Base-by-base conservation (phyloP, 768 basidiomycete species). In the Epithele typhae region DNA sequence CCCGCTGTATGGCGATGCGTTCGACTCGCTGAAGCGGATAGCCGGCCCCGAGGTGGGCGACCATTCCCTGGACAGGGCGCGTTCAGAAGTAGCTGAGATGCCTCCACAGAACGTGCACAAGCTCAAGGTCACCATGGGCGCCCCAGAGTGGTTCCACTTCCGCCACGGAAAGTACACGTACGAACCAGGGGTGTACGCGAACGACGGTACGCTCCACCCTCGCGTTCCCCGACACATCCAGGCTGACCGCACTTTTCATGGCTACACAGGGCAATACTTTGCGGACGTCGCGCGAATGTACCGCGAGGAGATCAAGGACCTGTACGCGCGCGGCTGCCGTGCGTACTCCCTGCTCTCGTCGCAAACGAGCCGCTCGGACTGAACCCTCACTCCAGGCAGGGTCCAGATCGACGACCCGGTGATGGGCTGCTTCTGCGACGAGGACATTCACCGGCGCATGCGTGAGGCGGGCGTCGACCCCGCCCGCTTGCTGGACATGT, bases 121-220 rank as follows among this genome's bases (percentile, higher is more conserved):
- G 55, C 75, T 87, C 64, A 88, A 90, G 61, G 51, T 87, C 41
- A 87, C 81, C 9, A 68, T 85, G 61, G 81, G 78, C 47, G 76
- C 83, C 0, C 85, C 84, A 3, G 78, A 79, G 19, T 84, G 82
- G 81, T 81, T 77, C 59, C 81, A 83, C 60, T 75, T 82, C 19
- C 77, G 78, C 22, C 81, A 82, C 57, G 83, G 83, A 40, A 71
- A 70, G 8, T 76, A 80, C 49, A 77, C 78, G 4, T 81, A 79
- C 56, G 76, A 77, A 53, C 65, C 70, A 25, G 66, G 70, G 7
- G 74, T 81, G 4, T 86, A 86, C 62, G 64, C 69, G 23, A 75
- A 67, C 55, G 82, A 84, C 57, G 76, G 79, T 76, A 33, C 46
- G 66, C n/a, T 25, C 9, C 15, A 1, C 5, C 1, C 19, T 21